phyloP scores from a whole-genome alignment of 2,329 filamentous ascomycete species.

The Plectosphaerella sp. region DNA sequence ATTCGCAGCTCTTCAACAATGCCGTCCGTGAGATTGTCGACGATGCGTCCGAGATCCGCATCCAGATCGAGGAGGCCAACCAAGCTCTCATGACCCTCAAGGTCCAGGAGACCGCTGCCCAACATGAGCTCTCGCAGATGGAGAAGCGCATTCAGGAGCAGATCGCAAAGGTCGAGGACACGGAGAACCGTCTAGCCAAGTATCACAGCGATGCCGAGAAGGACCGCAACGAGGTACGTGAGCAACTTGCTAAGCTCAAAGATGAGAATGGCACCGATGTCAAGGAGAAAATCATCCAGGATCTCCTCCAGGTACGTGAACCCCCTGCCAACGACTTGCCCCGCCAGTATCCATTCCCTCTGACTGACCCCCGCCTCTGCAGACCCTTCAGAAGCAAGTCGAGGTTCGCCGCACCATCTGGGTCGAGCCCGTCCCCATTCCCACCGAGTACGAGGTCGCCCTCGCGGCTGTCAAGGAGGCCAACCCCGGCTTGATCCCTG shows the following conservation, averaged over 20 bases:
- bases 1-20: slow-evolving; percentile 23
- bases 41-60: slow-evolving; percentile 17
- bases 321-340: not conserved
- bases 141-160: slow-evolving; percentile 17
- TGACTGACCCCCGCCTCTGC: not conserved
- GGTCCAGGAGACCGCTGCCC: slow-evolving; percentile 9
- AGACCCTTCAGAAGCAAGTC: slow-evolving; percentile 29
- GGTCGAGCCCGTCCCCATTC: slow-evolving; percentile 10
- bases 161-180: slow-evolving; percentile 12
- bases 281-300: slow-evolving; percentile 20
- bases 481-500: not conserved
- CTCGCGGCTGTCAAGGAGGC: not conserved
- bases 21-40: slow-evolving; percentile 11
- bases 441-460: not conserved
- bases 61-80: slow-evolving; percentile 24
- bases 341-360: not conserved
- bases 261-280: slow-evolving; percentile 12
- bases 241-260: slow-evolving; percentile 7
- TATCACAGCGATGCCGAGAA: slow-evolving; percentile 11
- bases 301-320: slow-evolving; percentile 10
- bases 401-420: slow-evolving; percentile 29
- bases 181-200: slow-evolving; percentile 13
- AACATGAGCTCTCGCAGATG: slow-evolving; percentile 8
- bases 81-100: slow-evolving; percentile 17
- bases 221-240: slow-evolving; percentile 10